Evolutionary conservation across 2,329 filamentous ascomycete species (phyloP), one percentile per base, ranked within the genome.

Genomic region (Pseudogymnoascus sp.): DNA sequence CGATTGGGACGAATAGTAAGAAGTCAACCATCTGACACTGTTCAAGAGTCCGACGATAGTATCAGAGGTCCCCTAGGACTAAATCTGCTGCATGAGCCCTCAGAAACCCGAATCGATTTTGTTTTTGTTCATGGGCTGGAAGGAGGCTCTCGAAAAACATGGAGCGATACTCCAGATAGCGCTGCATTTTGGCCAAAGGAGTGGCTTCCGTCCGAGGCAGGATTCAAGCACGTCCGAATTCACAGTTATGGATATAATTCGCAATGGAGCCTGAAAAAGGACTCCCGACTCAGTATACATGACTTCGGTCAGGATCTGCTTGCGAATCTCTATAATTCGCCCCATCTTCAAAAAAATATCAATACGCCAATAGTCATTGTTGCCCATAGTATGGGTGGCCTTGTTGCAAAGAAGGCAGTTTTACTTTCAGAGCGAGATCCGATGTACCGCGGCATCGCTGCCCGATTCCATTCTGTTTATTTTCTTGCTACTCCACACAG

Each of bases 351-450:
- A 11, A 50, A 56, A 2, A 64, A 69, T 26, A 66, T 63, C 14
- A 60, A 70, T 64, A 71, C 71, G 7, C 72, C 72, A 2, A 75
- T 81, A n/a, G 73, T 81, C 3, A 70, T 81, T n/a, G 71, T 81
- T 12, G 77, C 70, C 2, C 79, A 82, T 65, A 77, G 75, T 43
- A 79, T 81, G 78, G 79, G 79, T 0, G 79, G 78, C 7, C 62
- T 74, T 3, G 69, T 75, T 28, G 26, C 4, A 1, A 63, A 70
- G 3, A 74, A 74, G 41, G 66, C 72, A 62, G 31, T 7, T 38
- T 10, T 59, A 31, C 31, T 35, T 10, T 10, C 33, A 12, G 2
- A 35, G 11, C 33, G 33, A 4, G 33, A 35, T 12, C 33, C 33
- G 2, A 11, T 35, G 11, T 35, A 35, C 3, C 33, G 10, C 11